Conservation (phyloP, 441 rosid species). For the Adansonia grandidieri region DNA sequence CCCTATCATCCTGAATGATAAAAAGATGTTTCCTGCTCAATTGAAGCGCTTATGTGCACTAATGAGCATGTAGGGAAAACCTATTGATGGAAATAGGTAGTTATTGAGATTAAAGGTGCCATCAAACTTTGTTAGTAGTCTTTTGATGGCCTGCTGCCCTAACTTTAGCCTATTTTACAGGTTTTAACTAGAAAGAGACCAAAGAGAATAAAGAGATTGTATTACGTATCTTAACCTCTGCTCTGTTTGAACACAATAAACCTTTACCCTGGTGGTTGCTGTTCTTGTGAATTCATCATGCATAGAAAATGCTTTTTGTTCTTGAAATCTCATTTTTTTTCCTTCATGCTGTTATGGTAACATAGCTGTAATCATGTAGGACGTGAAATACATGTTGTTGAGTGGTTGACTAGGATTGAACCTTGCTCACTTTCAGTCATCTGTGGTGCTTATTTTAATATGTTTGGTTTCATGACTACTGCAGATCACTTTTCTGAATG, state of each 20-base stretch:
- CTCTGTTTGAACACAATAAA: neutral
- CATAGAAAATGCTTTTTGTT: neutral
- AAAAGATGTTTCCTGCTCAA: neutral
- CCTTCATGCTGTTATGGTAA: neutral
- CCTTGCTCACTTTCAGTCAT: neutral
- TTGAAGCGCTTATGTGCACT: neutral
- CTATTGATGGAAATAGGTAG: constrained; percentile 5
- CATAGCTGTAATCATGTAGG: neutral
- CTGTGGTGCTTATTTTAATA: constrained; percentile 11
- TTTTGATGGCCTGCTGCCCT: neutral
- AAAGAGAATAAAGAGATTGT: constrained; percentile 1
- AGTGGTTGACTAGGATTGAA: neutral
- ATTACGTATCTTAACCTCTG: constrained; percentile 9
- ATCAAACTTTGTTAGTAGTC: neutral
- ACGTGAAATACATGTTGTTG: neutral
- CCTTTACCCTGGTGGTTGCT: neutral
- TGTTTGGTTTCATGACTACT: constrained; percentile 22
- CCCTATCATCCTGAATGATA: neutral
- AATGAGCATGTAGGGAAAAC: constrained; percentile 1
- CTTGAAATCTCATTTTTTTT: neutral
- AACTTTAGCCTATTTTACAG: neutral
- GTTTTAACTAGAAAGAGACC: constrained; percentile 17
- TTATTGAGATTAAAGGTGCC: neutral
- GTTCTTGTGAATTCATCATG: constrained; percentile 10
- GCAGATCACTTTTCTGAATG: constrained; percentile 98